A percentile compares a stretch with the other conserved stretches of the same genome.
Conservation (phyloP, 768 basidiomycete genomes). For the Clitopilus passeckerianus region DNA sequence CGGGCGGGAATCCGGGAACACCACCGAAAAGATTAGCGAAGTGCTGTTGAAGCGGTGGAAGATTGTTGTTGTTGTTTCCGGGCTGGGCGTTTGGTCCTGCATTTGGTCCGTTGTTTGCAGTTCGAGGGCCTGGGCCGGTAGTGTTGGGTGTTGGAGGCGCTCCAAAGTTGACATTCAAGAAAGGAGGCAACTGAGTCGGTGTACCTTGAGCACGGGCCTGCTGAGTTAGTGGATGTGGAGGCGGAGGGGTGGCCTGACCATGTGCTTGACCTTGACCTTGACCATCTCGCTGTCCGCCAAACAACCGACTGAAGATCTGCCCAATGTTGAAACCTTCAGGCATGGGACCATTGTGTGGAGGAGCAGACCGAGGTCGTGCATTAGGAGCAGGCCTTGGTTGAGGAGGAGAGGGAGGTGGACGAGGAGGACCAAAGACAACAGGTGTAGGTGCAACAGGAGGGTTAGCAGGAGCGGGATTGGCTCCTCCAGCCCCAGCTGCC, state of each 20-base stretch:
- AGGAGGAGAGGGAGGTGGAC: too few relatives aligned
- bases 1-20: background rate
- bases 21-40: background rate
- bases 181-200: background rate
- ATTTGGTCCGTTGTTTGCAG: background rate
- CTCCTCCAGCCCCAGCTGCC: background rate
- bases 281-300: constrained; percentile 1
- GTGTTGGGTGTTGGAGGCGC: background rate
- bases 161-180: background rate
- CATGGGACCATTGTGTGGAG: background rate
- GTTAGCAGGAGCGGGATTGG: background rate
- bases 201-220: background rate
- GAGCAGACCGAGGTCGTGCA: background rate
- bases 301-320: background rate
- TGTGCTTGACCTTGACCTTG: constrained; percentile 3
- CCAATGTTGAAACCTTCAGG: background rate
- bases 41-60: background rate
- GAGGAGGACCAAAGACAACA: background rate
- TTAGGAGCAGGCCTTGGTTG: too few relatives aligned
- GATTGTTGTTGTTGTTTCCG: background rate
- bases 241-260: background rate
- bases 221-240: background rate
- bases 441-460: background rate
- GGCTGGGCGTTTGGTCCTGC: background rate
- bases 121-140: background rate